Base-by-base conservation (phyloP, 768 basidiomycete genomes). In the Podaxis rugospora region DNA sequence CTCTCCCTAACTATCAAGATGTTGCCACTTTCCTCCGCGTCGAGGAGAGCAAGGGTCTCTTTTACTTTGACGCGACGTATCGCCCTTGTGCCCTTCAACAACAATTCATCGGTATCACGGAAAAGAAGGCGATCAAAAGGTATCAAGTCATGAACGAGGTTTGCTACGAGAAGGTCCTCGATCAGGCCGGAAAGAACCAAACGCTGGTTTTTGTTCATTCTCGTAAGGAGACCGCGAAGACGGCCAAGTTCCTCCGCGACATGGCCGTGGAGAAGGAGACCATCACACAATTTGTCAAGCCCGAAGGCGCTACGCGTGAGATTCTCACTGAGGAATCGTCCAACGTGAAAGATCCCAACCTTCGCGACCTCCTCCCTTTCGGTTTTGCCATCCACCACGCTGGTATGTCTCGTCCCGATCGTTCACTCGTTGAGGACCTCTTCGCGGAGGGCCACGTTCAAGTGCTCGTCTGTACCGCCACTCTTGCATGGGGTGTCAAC, bases 401-500 rank as follows among this genome's bases (percentile, higher is more conserved):
- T 10, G 96, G 97, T 25, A 97, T 99, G 95, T 81, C 88, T 6
- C 79, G 92, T 57, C 92, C 92, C 65, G 96, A 98, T 63, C 89
- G 97, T 69, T 87, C 84, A 9, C 83, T 92, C 9, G 94, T 98
- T 18, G 97, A 99, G 72, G 96, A 95, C 63, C 81, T 98, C 9
- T 99, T 99, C 71, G 86, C 86, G 9, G 93, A 96, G 53, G 93
- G 95, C 0, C 87, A 92, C 23, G 81, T 99, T 32, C 95, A 96
- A 70, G 95, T 98, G 0, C 80, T 99, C 25, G 93, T 97, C 47
- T 97, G 93, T 71, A 99, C 97, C 0, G 97, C 97, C 4, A 98
- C 96, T 1, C 87, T 99, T 39, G 97, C 97, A 0, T 99, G 97
- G 97, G 97, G 96, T 78, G 96, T 99, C 75, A 99, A 99, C 70